Conservation (phyloP, 139 green algal genomes). For the Diplosphaera chodatii region DNA sequence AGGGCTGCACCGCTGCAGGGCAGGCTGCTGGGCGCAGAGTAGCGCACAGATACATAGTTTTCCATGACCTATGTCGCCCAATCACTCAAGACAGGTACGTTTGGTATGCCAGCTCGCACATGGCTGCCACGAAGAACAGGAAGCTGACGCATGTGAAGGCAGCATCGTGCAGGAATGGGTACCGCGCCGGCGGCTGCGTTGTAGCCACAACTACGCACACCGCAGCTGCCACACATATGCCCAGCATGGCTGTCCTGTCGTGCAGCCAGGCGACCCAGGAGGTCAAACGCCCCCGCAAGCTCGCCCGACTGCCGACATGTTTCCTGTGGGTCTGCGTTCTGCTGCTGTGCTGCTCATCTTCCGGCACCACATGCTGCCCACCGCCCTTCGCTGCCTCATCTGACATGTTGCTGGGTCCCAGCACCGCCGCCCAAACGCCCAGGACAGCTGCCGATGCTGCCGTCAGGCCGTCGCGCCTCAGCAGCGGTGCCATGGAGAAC, state of each 20-base stretch:
- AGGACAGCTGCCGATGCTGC: slow-evolving; percentile 53
- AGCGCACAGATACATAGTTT: no score
- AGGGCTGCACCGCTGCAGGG: no score
- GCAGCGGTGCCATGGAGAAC: slow-evolving; percentile 89
- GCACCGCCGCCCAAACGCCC: slow-evolving; percentile 23
- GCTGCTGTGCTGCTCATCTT: neutral
- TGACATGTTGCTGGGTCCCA: no score
- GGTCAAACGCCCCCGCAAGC: no score
- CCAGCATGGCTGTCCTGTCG: neutral
- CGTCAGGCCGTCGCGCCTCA: slow-evolving; percentile 71
- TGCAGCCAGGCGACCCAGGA: neutral
- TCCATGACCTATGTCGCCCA: no score
- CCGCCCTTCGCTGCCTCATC: no score
- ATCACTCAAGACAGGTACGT: neutral
- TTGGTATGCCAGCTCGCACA: neutral
- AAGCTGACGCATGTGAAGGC: slow-evolving; percentile 13
- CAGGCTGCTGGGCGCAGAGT: no score
- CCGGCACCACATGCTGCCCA: no score
- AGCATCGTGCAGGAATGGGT: slow-evolving; percentile 31
- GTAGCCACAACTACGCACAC: neutral
- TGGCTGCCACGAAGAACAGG: slow-evolving; percentile 11
- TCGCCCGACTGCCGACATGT: no score
- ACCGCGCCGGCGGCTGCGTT: slow-evolving; percentile 9
- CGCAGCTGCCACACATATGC: neutral
- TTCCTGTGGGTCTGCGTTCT: neutral